Evolutionary conservation across 2,329 filamentous ascomycete genomes (phyloP).

Genomic region (Thelonectria olida): DNA sequence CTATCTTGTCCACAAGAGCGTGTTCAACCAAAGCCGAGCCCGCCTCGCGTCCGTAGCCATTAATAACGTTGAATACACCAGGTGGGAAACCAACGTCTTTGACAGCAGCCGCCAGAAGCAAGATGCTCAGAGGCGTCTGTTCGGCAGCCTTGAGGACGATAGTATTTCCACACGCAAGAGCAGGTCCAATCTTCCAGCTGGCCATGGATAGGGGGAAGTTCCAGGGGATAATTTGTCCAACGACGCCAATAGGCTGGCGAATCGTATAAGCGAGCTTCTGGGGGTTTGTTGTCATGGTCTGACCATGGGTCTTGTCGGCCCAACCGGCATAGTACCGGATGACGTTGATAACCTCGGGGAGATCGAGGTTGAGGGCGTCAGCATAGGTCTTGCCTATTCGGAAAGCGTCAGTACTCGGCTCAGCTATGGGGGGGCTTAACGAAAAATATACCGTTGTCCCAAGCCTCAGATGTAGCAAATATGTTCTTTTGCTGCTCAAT

Average conservation of each 20-base stretch:
- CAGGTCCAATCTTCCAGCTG: conserved; percentile 81
- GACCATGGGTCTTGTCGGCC: conserved; percentile 87
- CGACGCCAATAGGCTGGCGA: conserved; percentile 67
- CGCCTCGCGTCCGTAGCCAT: conserved; percentile 78
- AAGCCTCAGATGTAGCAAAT: conserved; percentile 69
- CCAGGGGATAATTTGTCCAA: conserved; percentile 87
- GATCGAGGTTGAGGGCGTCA: conserved; percentile 67
- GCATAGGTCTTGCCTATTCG: conserved; percentile 66
- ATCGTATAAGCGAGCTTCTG: conserved; percentile 83
- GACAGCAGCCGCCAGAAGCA: conserved; percentile 69
- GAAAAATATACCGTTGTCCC: conserved; percentile 64
- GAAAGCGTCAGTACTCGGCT: neutral
- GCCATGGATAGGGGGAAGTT: conserved; percentile 84
- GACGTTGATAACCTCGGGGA: conserved; percentile 55
- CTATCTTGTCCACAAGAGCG: conserved; percentile 78
- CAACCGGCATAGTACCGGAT: conserved; percentile 68
- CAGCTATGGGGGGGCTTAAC: too few species aligned
- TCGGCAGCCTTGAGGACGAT: conserved; percentile 78
- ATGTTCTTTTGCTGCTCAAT: conserved; percentile 67
- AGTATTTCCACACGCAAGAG: conserved; percentile 75
- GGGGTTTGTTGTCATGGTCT: conserved; percentile 78
- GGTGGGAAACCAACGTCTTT: conserved; percentile 81
- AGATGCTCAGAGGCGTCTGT: conserved; percentile 76
- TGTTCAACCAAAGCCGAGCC: conserved; percentile 68
- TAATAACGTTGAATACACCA: conserved; percentile 78